Percentiles rank a stretch among this genome's conserved stretches.
Conservation (phyloP, 2,329 filamentous ascomycete genomes). For the Ophiostoma himal-ulmi region DNA sequence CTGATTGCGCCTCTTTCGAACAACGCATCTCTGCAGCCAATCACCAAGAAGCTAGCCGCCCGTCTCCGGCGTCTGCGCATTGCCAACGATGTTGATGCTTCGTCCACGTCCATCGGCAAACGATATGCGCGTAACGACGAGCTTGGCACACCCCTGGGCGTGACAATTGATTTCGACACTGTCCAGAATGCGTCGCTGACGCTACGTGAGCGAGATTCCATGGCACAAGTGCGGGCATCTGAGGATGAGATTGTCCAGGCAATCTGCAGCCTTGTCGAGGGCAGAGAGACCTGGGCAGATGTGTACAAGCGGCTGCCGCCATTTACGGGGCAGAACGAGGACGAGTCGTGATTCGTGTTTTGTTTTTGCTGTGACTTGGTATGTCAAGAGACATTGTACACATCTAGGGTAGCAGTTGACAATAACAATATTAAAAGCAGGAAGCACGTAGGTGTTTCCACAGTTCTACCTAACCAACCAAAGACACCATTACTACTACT, state of each 20-base stretch:
- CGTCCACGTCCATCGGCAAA: slow-evolving; percentile 87
- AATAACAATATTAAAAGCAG: too few species aligned
- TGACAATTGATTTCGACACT: slow-evolving; percentile 95
- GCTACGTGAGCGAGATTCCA: slow-evolving; percentile 83
- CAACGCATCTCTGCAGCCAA: slow-evolving; percentile 71
- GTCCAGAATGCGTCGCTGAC: slow-evolving; percentile 82
- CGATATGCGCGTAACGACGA: slow-evolving; percentile 93
- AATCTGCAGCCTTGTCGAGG: slow-evolving; percentile 36
- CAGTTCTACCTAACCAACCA: too few species aligned
- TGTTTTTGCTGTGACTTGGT: too few species aligned
- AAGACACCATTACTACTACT: too few species aligned
- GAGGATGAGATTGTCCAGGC: slow-evolving; percentile 67
- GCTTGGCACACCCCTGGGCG: slow-evolving; percentile 85
- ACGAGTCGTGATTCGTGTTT: slow-evolving; percentile 25
- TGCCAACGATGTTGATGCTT: slow-evolving; percentile 82
- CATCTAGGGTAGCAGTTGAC: too few species aligned
- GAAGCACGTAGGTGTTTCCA: too few species aligned
- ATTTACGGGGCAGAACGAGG: slow-evolving; percentile 68
- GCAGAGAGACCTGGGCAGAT: slow-evolving; percentile 57
- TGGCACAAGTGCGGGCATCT: slow-evolving; percentile 79
- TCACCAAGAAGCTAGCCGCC: slow-evolving; percentile 63
- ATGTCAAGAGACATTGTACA: too few species aligned
- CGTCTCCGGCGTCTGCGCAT: slow-evolving; percentile 53
- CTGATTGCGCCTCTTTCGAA: slow-evolving; percentile 83
- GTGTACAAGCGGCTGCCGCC: slow-evolving; percentile 71